These are phyloP conservation scores for Pythium myriotylum DNA, from an alignment of 352 stramenopile species.

Conservation along the genomic window DNA sequence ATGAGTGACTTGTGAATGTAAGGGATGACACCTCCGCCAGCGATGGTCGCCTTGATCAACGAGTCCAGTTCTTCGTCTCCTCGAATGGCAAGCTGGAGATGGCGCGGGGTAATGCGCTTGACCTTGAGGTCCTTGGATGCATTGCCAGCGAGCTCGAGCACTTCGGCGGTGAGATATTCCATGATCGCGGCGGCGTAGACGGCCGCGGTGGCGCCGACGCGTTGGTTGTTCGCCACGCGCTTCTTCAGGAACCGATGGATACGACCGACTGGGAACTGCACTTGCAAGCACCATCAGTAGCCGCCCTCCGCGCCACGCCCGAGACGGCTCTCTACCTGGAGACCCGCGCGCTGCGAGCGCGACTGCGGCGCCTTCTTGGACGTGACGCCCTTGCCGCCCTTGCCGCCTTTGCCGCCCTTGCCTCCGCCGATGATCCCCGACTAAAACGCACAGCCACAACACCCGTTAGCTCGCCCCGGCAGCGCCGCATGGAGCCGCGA, in stretches of 20 bases:
- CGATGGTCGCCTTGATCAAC: constrained; percentile 99
- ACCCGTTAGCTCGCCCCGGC: background rate
- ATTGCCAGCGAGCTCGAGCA: constrained; percentile 99
- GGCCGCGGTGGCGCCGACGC: constrained; percentile 98
- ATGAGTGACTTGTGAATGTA: constrained; percentile 99
- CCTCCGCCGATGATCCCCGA: constrained; percentile 90
- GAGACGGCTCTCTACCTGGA: constrained; percentile 82
- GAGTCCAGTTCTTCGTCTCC: constrained; percentile 99
- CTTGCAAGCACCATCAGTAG: background rate
- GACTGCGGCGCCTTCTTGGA: constrained; percentile 99
- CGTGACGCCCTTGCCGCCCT: constrained; percentile 98
- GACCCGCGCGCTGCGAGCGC: constrained; percentile 96
- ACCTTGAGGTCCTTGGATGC: constrained; percentile 97
- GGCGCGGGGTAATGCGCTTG: constrained; percentile 98
- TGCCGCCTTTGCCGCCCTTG: constrained; percentile 97
- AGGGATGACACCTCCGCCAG: constrained; percentile 99
- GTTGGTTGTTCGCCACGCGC: constrained; percentile 97
- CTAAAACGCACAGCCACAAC: constrained; percentile 28
- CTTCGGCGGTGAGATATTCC: constrained; percentile 99
- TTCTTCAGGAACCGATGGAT: constrained; percentile 99
- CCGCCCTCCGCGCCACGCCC: background rate
- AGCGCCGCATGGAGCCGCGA: no score
- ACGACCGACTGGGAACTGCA: constrained; percentile 98
- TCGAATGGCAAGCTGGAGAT: constrained; percentile 99
- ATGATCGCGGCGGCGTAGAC: constrained; percentile 99